A percentile compares a stretch with the other conserved stretches of the same genome.
phyloP scores from a whole-genome alignment of 345 rosid genomes.

The Cardiospermum halicacabum region DNA sequence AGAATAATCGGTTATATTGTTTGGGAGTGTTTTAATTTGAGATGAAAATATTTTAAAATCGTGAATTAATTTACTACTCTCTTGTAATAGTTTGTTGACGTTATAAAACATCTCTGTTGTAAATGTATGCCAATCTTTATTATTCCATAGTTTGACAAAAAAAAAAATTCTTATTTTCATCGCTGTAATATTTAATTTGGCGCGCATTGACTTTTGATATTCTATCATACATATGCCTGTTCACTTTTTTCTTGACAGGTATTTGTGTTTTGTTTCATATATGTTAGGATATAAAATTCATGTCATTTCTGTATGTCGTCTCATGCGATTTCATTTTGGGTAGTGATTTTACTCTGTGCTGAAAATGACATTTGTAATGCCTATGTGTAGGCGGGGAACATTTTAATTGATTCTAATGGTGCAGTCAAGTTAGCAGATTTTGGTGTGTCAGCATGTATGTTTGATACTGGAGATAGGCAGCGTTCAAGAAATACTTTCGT shows the following conservation, averaged over 20 bases:
- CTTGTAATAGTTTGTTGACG: not conserved
- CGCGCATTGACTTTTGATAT: not conserved
- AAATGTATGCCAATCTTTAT: not conserved
- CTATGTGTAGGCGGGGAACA: constrained; percentile 82
- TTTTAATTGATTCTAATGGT: constrained; percentile 76
- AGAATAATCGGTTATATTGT: not conserved
- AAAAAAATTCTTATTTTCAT: no score
- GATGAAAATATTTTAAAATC: not conserved
- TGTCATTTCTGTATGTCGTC: constrained; percentile 4
- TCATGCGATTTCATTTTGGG: not conserved
- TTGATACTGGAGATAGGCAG: constrained; percentile 96
- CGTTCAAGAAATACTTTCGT: constrained; percentile 96
- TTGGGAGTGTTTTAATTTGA: constrained; percentile 1
- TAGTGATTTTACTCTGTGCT: not conserved
- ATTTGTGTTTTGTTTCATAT: not conserved
- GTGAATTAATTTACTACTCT: not conserved
- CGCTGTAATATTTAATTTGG: no score
- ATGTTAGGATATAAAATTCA: not conserved
- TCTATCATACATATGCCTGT: not conserved
- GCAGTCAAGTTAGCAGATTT: constrained; percentile 91
- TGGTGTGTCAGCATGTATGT: constrained; percentile 98
- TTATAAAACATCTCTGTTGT: not conserved
- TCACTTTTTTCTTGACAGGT: not conserved
- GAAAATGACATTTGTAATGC: constrained; percentile 16
- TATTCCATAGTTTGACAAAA: not conserved